Evolutionary conservation across 805 yeast species (phyloP), one percentile per base, ranked within the genome.

Genomic region (Tetrapisispora phaffii): DNA sequence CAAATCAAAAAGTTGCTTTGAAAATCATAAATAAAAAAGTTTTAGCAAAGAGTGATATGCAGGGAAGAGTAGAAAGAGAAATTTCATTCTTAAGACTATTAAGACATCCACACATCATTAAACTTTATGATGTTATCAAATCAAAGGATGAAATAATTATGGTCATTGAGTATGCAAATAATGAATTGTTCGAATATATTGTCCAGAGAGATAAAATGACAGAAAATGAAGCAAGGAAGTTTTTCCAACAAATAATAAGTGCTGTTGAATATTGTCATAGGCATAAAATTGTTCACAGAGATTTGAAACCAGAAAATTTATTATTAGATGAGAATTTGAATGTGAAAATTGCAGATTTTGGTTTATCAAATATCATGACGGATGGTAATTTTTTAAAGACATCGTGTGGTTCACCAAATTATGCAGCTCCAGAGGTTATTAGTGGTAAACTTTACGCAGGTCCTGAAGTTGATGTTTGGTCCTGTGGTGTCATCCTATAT

Each of bases 391-490:
- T 89, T 62, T 72, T 89, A 59, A 90, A 89, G 61, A 89, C 97
- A 2, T 80, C 89, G 54, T 90, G 97, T 69, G 97, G 97, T 4
- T 83, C 95, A 7, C 97, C 97, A 45, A 90, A 90, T 61, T 89
- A 89, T 64, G 97, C 97, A 6, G 97, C 97, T 0, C 97, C 97
- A 1, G 97, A 89, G 66, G 97, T 89, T 24, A 89, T 89, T 47
- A 79, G 89, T 49, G 97, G 97, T 31, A 87, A 90, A 62, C 72
- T 90, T 44, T 90, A 89, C 56, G 97, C 97, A 2, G 97, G 97
- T 9, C 97, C 97, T 2, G 97, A 90, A 66, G 97, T 90, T 40
- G 97, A 89, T 64, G 96, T 89, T 45, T 89, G 97, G 97, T 84
- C 95, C 0, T 85, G 95, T 59, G 97, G 97, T 57, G 97, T 90